These are phyloP conservation scores for Selenicereus undatus DNA, from an alignment of 148 eudicot genomes.

Conservation along the genomic window DNA sequence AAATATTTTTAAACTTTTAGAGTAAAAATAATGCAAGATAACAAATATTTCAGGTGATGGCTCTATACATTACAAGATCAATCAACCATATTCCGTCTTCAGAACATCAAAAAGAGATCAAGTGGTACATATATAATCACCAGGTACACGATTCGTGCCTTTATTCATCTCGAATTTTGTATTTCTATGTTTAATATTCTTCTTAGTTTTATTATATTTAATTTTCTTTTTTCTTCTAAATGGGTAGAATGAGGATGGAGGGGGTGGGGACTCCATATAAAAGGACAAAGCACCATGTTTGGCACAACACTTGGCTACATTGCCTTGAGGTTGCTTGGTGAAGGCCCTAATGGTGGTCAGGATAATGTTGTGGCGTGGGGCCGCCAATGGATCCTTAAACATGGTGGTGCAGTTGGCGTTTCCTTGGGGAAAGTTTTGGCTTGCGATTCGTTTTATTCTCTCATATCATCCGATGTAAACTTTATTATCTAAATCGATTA, in stretches of 20 bases:
- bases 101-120: slow-evolving; percentile 48
- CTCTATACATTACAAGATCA: slow-evolving; percentile 44
- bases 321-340: slow-evolving; percentile 53
- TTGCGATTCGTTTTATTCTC: slow-evolving; percentile 28
- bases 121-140: slow-evolving; percentile 52
- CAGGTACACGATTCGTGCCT: slow-evolving; percentile 42
- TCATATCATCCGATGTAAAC: no score
- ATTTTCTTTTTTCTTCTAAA: not conserved
- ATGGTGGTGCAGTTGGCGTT: slow-evolving; percentile 44
- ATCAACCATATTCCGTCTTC: slow-evolving; percentile 27
- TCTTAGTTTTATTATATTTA: not conserved
- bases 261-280: slow-evolving; percentile 70
- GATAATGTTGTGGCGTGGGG: slow-evolving; percentile 27
- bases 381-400: slow-evolving; percentile 54
- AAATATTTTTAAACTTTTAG: not conserved
- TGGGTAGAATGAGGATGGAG: slow-evolving; percentile 59
- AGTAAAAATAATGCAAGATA: not conserved
- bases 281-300: slow-evolving; percentile 55
- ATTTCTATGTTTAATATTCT: no score
- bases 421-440: slow-evolving; percentile 79
- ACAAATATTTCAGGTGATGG: slow-evolving; percentile 38
- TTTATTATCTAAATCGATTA: no score
- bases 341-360: slow-evolving; percentile 35
- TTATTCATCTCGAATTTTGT: not conserved
- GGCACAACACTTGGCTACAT: slow-evolving; percentile 47